Evolutionary conservation across 495 filamentous ascomycete genomes (phyloP), one percentile per base, ranked within the genome.

Genomic region (Aeminium ludgeri): DNA sequence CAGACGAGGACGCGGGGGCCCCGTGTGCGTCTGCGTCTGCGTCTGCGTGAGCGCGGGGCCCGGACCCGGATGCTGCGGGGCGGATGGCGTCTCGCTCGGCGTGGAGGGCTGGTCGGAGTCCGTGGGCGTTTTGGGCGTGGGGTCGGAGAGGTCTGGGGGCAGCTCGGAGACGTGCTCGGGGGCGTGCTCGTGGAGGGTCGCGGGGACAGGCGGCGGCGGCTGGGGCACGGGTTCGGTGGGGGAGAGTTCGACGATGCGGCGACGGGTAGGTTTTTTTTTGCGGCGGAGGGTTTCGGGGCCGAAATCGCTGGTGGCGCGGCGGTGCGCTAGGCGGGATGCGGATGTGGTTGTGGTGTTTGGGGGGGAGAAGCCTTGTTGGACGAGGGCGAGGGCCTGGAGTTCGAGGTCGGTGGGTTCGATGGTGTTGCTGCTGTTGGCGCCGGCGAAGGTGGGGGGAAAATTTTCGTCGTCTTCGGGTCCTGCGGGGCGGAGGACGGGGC

Each of bases 241-340:
- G n/a, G 82, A 76, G n/a, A 84, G 67, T 55, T 91, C 82, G 25
- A 92, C 79, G 41, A 93, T 86, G 43, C 83, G 71, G 44, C 83
- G 73, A 48, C 82, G 82, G 16, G 66, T 57, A 23, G 46, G 61
- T 56, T 68, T 76, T 29, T 55, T 55, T 34, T 52, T 39, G 32
- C 50, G 51, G 20, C 56, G 52, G 19, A 36, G 33, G 2, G 10
- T 28, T 17, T 36, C 30, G 3, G 48, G 43, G 2, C 40, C 53
- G 16, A 48, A 33, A 11, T 56, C 56, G 46, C 52, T 59, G 11
- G 43, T 44, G 1, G 42, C 31, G 48, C 64, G 68, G 16, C 63
- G 62, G 48, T 66, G 64, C 20, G 51, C 59, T 7, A 32, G 30
- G 1, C 13, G 12, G 1, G n/a, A n/a, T n/a, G n/a, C n/a, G n/a